A percentile compares a stretch with the other conserved stretches of the same genome.
phyloP scores from a whole-genome alignment of 768 basidiomycete species.

The Tricholoma sp. region DNA sequence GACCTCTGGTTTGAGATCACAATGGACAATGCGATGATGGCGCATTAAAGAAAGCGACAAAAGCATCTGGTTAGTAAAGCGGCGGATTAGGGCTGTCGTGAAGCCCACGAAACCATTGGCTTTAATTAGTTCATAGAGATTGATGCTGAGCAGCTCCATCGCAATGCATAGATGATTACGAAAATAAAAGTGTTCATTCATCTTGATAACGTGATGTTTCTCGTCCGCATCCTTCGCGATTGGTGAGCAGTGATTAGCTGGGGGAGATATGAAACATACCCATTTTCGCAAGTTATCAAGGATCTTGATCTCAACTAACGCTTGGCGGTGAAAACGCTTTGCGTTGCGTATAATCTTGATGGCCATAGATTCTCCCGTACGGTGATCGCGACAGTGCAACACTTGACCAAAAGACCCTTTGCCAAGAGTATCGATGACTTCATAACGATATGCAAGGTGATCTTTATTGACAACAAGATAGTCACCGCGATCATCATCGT shows the following conservation, averaged over 20 bases:
- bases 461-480: slow-evolving; percentile 88
- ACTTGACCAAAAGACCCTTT: slow-evolving; percentile 99
- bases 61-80: slow-evolving; percentile 96
- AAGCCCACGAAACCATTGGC: slow-evolving; percentile 99
- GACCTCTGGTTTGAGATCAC: slow-evolving; percentile 98
- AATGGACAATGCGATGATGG: slow-evolving; percentile 96
- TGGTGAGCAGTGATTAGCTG: slow-evolving; percentile 1
- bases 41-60: slow-evolving; percentile 89
- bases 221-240: slow-evolving; percentile 81
- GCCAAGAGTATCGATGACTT: slow-evolving; percentile 86
- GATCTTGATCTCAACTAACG: slow-evolving; percentile 98
- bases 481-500: slow-evolving; percentile 97
- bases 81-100: slow-evolving; percentile 88
- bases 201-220: slow-evolving; percentile 95
- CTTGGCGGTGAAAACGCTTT: slow-evolving; percentile 98
- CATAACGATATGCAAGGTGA: slow-evolving; percentile 96
- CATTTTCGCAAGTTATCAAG: slow-evolving; percentile 95
- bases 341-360: slow-evolving; percentile 99
- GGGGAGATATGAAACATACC: slow-evolving; percentile 47
- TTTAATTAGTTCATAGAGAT: slow-evolving; percentile 98
- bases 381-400: slow-evolving; percentile 90
- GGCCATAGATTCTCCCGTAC: slow-evolving; percentile 92
- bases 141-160: slow-evolving; percentile 96
- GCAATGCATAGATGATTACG: slow-evolving; percentile 96
- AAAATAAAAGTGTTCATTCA: slow-evolving; percentile 99